phyloP scores from a whole-genome alignment of 441 rosid species.

The Jatropha multifida region DNA sequence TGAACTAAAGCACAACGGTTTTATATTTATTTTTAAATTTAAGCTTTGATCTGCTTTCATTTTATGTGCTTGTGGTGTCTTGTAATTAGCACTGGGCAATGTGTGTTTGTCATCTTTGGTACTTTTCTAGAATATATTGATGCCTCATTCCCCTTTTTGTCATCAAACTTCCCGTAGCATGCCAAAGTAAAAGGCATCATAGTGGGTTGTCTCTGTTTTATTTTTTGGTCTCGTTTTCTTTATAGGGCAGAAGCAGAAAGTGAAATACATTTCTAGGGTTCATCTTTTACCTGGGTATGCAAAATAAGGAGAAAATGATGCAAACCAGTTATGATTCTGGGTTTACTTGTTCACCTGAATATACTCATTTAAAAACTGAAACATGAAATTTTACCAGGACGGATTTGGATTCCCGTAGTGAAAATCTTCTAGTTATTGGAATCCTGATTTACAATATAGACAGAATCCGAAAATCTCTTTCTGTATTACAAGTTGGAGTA shows the following conservation, averaged over 20 bases:
- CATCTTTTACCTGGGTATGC: neutral
- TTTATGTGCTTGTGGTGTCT: neutral
- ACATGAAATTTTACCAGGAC: neutral
- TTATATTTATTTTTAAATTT: conserved; percentile 17
- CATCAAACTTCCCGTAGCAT: neutral
- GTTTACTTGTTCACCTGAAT: neutral
- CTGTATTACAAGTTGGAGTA: neutral
- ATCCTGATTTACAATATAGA: too few species aligned
- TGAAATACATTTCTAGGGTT: neutral
- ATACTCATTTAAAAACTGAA: too few species aligned
- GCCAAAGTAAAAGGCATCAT: neutral
- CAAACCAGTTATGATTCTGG: neutral
- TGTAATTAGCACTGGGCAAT: neutral
- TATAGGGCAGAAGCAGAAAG: neutral
- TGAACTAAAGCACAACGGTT: conserved; percentile 16
- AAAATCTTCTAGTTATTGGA: too few species aligned
- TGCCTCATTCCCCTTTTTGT: neutral
- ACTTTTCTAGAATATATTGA: neutral
- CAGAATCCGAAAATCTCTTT: neutral
- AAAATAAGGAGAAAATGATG: neutral
- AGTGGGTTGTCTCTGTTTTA: neutral
- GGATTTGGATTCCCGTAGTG: neutral
- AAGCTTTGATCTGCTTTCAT: conserved; percentile 14
- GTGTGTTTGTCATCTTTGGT: neutral
- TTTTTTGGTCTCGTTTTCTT: neutral